Conservation (phyloP, 148 eudicot genomes). For the Chenopodium quinoa region DNA sequence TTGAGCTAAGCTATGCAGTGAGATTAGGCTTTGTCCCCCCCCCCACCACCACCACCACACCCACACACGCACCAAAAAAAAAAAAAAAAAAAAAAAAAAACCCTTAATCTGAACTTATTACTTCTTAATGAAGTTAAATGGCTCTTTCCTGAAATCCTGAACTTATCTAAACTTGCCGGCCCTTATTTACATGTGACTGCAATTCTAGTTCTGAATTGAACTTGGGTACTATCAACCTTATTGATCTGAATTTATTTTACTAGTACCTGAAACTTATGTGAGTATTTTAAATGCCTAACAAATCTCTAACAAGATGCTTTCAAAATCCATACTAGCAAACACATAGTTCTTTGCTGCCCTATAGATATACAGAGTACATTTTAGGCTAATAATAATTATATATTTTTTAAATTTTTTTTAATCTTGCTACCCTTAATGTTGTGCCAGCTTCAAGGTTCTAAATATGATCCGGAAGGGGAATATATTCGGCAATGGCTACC, state of each 20-base stretch:
- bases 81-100: too few species aligned
- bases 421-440: neutral
- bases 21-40: neutral
- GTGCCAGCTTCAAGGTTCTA: constrained; percentile 83
- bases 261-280: too few species aligned
- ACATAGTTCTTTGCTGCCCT: neutral
- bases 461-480: constrained; percentile 84
- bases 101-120: neutral
- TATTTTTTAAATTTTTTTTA: neutral
- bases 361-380: neutral
- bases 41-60: too few species aligned
- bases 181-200: neutral
- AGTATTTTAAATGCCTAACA: too few species aligned
- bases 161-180: neutral
- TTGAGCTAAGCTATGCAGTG: neutral
- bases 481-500: constrained; percentile 90
- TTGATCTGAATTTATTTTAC: neutral
- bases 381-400: neutral
- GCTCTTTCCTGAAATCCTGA: neutral
- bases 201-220: neutral
- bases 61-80: too few species aligned
- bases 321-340: neutral
- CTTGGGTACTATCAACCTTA: neutral
- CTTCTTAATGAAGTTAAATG: too few species aligned
- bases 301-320: neutral